Conservation (phyloP, 2,329 filamentous ascomycete genomes). For the Neopestalotiopsis rosae region DNA sequence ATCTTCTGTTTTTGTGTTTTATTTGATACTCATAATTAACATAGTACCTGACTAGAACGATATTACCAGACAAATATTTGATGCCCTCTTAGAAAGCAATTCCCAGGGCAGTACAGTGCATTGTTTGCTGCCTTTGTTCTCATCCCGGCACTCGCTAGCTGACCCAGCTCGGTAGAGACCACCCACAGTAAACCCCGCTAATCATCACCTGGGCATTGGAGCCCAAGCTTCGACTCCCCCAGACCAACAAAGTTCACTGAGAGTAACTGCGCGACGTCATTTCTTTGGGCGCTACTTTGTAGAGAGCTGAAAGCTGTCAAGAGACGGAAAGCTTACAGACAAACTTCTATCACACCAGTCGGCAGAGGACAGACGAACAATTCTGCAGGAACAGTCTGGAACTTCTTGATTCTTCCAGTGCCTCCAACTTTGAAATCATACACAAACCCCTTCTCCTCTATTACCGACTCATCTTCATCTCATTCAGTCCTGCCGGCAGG, state of each 20-base stretch:
- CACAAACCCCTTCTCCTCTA: background rate
- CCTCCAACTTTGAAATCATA: background rate
- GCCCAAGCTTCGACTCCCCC: conserved; percentile 13
- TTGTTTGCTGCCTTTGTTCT: too few species aligned
- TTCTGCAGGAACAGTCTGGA: background rate
- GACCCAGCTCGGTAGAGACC: background rate
- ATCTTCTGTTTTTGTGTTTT: background rate
- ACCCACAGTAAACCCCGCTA: background rate
- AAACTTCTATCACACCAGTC: background rate
- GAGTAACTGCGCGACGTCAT: conserved; percentile 12
- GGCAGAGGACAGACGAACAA: background rate
- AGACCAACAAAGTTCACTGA: background rate
- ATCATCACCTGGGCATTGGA: too few species aligned
- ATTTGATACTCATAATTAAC: background rate
- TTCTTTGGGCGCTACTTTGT: background rate
- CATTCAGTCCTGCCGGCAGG: background rate
- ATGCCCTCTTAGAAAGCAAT: background rate
- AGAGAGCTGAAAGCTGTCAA: background rate
- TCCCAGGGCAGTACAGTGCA: background rate
- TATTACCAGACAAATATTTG: background rate
- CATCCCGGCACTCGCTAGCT: background rate
- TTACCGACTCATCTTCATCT: background rate
- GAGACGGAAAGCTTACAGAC: background rate
- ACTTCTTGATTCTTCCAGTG: background rate
- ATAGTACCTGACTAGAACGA: background rate